Conservation (phyloP, 23 red algal genomes). For the Gracilaria vermiculophylla region DNA sequence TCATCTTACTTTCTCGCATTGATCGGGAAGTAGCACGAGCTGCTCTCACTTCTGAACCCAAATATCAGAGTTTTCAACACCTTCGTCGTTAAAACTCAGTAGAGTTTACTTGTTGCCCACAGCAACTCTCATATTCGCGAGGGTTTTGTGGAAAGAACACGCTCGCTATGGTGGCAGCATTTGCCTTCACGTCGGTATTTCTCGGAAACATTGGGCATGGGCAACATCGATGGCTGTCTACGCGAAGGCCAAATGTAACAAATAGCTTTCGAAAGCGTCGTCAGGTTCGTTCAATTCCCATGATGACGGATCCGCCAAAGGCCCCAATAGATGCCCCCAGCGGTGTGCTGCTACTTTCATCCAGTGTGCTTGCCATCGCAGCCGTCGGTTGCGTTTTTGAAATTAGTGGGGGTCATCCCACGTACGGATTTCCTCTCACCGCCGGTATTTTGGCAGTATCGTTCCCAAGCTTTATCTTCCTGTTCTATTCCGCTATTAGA, state of each 20-base stretch:
- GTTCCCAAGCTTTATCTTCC: slow-evolving; percentile 83
- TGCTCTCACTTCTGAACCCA: no score
- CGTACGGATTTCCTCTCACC: slow-evolving; percentile 72
- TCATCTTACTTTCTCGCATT: no score
- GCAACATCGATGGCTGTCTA: not conserved
- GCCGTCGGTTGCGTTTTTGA: slow-evolving; percentile 95
- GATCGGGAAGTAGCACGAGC: no score
- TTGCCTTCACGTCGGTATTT: not conserved
- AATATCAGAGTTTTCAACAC: no score
- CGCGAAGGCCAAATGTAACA: not conserved
- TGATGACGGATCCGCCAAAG: not conserved
- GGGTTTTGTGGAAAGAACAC: not conserved
- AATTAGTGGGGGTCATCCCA: slow-evolving; percentile 75
- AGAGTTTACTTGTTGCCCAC: no score
- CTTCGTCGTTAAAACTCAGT: no score
- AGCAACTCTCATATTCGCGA: no score
- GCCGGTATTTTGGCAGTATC: slow-evolving; percentile 59
- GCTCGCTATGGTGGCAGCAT: not conserved
- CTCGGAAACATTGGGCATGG: not conserved
- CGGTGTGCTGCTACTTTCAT: slow-evolving; percentile 69
- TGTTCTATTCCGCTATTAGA: slow-evolving; percentile 87
- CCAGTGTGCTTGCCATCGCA: slow-evolving; percentile 92
- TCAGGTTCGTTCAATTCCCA: not conserved
- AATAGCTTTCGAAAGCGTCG: not conserved
- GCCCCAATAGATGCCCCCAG: slow-evolving; percentile 67